Evolutionary conservation across 345 rosid species (phyloP), one percentile per base, ranked within the genome.

Genomic region (Punica granatum): DNA sequence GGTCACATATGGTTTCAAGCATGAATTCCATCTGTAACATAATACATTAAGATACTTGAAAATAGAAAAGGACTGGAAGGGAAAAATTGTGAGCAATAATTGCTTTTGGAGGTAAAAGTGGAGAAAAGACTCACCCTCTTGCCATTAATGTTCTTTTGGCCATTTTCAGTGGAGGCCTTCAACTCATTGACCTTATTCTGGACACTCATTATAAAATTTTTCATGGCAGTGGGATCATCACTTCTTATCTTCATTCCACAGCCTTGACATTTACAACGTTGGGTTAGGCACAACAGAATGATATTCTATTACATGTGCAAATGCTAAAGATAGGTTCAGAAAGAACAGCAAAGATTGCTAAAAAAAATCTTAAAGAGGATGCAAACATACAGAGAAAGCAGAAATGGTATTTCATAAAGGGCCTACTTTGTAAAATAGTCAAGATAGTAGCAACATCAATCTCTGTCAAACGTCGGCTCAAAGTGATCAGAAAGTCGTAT

Each of bases 221-320:
- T 94, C 97, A 94, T 94, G 72, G 92, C 77, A 73, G 78, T 67
- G 60, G 96, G 99, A 79, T 94, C 99, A 44, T 91, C 99, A 54
- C 76, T 80, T 79, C 97, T 86, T 73, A 94, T 75, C 84, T 88
- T 94, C 90, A 91, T 82, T 73, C 99, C 99, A 73, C 99, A 94
- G 75, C 92, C 99, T 94, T 68, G 69, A 65, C 70, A 66, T 48
- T 51, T 43, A 68, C 15, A 39, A 64, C 33, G 4, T 26, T 28
- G 33, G 61, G 1, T 26, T n/a, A 1, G 11, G 61, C 13, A 13
- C 4, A 56, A 28, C 34, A 56, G 18, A 30, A 30, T 56, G 18
- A 26, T 12, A 56, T 56, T 26, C 7, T 56, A 56, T 12, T 56
- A 33, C 34, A 56, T 21, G 13, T 26, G 10, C 18, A 25, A 28